Percentiles rank a stretch among this genome's conserved stretches.
Conservation (phyloP, 2,329 filamentous ascomycete species). For the Pseudomassariella vexata region DNA sequence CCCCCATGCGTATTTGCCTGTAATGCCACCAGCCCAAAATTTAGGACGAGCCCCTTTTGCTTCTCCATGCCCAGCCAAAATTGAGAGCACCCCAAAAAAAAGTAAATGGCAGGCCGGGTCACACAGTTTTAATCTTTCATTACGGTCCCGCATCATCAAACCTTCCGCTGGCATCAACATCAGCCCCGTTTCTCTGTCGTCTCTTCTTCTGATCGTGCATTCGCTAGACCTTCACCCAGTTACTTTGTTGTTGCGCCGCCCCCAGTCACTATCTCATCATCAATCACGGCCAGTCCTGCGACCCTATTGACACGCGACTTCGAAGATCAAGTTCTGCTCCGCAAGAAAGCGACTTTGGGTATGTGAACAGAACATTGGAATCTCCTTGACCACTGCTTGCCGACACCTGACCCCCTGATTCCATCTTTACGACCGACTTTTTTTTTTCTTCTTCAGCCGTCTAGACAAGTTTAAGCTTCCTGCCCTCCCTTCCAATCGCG, state of each 20-base stretch:
- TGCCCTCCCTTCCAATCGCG: neutral
- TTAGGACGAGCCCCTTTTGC: neutral
- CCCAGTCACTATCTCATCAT: slow-evolving; percentile 1
- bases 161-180: slow-evolving; percentile 5
- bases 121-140: slow-evolving; percentile 4
- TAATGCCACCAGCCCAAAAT: no score
- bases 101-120: slow-evolving; percentile 2
- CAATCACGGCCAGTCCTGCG: slow-evolving; percentile 13
- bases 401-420: neutral
- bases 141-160: slow-evolving; percentile 5
- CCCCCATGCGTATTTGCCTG: neutral
- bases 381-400: slow-evolving; percentile 3
- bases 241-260: slow-evolving; percentile 1
- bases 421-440: neutral
- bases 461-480: slow-evolving; percentile 3
- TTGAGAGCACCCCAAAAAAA: neutral
- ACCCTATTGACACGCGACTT: slow-evolving; percentile 31
- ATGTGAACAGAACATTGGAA: slow-evolving; percentile 14
- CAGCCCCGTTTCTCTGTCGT: slow-evolving; percentile 3
- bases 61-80: neutral
- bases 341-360: slow-evolving; percentile 7
- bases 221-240: slow-evolving; percentile 7
- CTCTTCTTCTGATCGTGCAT: slow-evolving; percentile 1
- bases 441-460: slow-evolving; percentile 2
- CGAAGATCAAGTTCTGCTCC: slow-evolving; percentile 9